A percentile compares a stretch with the other conserved stretches of the same genome.
phyloP scores from a whole-genome alignment of 75 land plant species.

The Picea sitchensis region DNA sequence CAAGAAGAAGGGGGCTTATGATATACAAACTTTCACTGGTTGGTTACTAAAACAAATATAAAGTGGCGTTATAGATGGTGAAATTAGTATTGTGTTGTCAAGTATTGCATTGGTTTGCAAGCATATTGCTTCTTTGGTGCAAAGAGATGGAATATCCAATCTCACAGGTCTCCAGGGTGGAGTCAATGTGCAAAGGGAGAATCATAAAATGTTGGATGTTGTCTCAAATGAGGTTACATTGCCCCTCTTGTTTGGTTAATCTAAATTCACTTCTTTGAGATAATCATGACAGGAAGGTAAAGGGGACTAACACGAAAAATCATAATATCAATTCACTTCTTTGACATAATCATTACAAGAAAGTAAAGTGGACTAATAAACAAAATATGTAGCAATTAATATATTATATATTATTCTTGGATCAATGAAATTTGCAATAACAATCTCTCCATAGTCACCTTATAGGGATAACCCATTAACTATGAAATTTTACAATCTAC shows the following conservation, averaged over 20 bases:
- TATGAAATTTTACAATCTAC: no score
- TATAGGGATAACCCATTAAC: no score
- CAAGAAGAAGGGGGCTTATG: conserved; percentile 3
- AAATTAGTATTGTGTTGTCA: conserved; percentile 83
- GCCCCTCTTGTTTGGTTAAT: conserved; percentile 85
- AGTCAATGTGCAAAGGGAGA: conserved; percentile 88
- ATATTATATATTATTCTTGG: no score
- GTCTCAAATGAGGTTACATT: conserved; percentile 95
- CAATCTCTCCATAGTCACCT: no score
- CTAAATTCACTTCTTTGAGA: conserved; percentile 28
- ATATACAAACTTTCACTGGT: conserved; percentile 50
- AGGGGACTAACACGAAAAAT: no score
- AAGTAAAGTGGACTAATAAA: no score
- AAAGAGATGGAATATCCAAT: conserved; percentile 87
- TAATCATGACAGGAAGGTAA: no score
- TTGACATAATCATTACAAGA: no score
- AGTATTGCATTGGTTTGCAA: conserved; percentile 94
- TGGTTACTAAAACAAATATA: conserved; percentile 78
- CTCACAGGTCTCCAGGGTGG: conserved; percentile 91
- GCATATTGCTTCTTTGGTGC: conserved; percentile 90
- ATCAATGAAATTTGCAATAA: no score
- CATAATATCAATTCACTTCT: conserved; percentile 50
- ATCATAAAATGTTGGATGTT: conserved; percentile 95
- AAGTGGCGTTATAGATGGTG: conserved; percentile 74
- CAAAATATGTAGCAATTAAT: no score